Conservation (phyloP, 768 basidiomycete genomes). For the Panaeolus papilionaceus region DNA sequence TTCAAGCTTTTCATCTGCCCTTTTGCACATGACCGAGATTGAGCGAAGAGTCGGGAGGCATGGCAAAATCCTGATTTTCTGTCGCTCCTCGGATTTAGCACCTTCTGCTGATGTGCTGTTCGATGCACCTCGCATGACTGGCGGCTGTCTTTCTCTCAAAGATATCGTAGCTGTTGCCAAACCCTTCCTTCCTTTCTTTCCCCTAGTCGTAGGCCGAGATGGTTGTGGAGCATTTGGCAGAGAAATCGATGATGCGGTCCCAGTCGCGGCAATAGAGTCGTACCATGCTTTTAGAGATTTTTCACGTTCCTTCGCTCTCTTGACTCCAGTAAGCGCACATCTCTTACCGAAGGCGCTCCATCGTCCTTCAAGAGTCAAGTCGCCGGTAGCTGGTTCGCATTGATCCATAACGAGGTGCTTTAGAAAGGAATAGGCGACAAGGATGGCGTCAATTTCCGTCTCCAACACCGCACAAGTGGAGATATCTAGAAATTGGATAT, state of each 20-base stretch:
- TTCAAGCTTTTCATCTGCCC: constrained; percentile 40
- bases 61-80: constrained; percentile 64
- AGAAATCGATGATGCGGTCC: constrained; percentile 16
- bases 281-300: constrained; percentile 60
- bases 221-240: constrained; percentile 17
- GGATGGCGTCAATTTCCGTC: constrained; percentile 58
- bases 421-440: constrained; percentile 56
- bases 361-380: constrained; percentile 54
- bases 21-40: constrained; percentile 49
- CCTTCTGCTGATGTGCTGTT: constrained; percentile 15
- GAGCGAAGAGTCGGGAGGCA: constrained; percentile 54
- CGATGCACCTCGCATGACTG: constrained; percentile 20
- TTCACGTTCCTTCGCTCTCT: constrained; percentile 70
- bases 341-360: constrained; percentile 68
- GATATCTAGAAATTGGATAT: constrained; percentile 72
- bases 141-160: constrained; percentile 42
- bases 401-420: constrained; percentile 75
- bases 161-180: constrained; percentile 73
- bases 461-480: constrained; percentile 69
- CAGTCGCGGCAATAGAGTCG: constrained; percentile 36
- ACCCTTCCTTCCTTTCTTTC: constrained; percentile 59
- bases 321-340: constrained; percentile 66
- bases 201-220: constrained; percentile 22
- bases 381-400: constrained; percentile 61
- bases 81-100: neutral